Base-by-base conservation (phyloP, 495 filamentous ascomycete genomes). In the Trichoderma orchidacearum region DNA sequence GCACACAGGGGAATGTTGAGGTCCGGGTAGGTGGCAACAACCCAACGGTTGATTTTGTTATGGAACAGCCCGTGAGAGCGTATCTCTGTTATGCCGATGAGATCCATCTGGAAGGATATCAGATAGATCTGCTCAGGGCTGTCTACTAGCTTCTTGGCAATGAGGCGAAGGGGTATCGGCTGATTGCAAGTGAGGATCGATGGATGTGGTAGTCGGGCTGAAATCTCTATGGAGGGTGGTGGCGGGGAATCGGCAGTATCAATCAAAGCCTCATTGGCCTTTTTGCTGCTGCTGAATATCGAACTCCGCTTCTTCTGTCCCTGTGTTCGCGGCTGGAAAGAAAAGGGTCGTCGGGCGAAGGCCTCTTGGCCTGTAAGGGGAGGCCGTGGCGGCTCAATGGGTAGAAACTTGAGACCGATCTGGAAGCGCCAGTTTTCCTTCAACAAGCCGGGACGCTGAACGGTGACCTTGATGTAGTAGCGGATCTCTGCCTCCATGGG, bases 381-480 rank as follows among this genome's bases (percentile, higher is more conserved):
- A 6, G 81, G 83, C 48, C 88, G 76, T 7, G 90, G 91, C 2
- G 89, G 89, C 63, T 98, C 93, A 63, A 97, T 90, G 5, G 93
- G 93, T 7, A 96, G 75, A 66, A 98, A 95, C 38, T 86, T 90
- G 65, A 98, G 72, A 28, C 75, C 75, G 52, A 70, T 57, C 58
- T 73, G 67, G 57, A 72, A 72, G 25, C 90, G 75, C 67, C 87
- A 85, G 62, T 95, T 96, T 68, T 92, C 89, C 64, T 88, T 87
- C 67, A 89, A 92, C 59, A 94, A 79, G 23, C 85, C 79, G 0
- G 87, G 87, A 28, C 90, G 76, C 57, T 87, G 82, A 2, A 97
- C 82, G 0, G 93, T 98, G 12, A 83, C 90, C 66, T 98, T 98
- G 58, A 96, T 75, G 59, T 86, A 97, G 66, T 98, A 98, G 61